A percentile compares a stretch with the other conserved stretches of the same genome.
These are phyloP conservation scores for Dioszegia aurantiaca DNA, from an alignment of 768 basidiomycete genomes.

Conservation along the genomic window DNA sequence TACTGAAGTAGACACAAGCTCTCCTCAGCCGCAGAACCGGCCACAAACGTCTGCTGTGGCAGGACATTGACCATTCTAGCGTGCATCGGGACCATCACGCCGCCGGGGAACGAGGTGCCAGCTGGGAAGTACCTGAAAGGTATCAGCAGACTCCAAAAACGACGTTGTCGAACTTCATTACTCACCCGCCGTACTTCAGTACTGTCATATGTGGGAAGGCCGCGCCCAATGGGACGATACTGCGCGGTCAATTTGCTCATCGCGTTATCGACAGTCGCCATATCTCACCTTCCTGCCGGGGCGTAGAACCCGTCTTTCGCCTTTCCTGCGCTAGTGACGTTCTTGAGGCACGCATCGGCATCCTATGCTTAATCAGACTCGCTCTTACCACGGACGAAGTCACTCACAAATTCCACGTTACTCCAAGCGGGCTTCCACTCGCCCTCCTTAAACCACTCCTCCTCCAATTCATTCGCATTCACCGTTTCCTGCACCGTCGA, in stretches of 20 bases:
- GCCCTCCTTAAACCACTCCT: slow-evolving; percentile 35
- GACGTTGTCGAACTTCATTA: too few species aligned
- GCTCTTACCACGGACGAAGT: too few species aligned
- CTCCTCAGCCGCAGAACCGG: slow-evolving; percentile 18
- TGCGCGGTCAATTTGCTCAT: neutral
- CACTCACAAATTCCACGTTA: slow-evolving; percentile 44
- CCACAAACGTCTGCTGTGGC: slow-evolving; percentile 34
- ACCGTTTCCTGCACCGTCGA: slow-evolving; percentile 30
- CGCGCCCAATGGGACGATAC: slow-evolving; percentile 48
- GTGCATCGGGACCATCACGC: slow-evolving; percentile 48
- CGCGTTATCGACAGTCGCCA: too few species aligned
- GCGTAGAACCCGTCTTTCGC: slow-evolving; percentile 41
- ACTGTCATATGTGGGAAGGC: slow-evolving; percentile 47
- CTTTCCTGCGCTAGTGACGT: slow-evolving; percentile 36
- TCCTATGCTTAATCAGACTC: slow-evolving; percentile 26
- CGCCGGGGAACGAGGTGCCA: slow-evolving; percentile 50
- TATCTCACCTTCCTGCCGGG: slow-evolving; percentile 44
- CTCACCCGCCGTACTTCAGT: slow-evolving; percentile 50
- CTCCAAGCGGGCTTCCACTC: slow-evolving; percentile 47
- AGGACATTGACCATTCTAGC: slow-evolving; percentile 50
- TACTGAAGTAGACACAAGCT: slow-evolving; percentile 39
- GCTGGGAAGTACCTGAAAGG: slow-evolving; percentile 49
- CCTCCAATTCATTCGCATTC: slow-evolving; percentile 25
- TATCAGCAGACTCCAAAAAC: neutral
- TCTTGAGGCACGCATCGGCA: slow-evolving; percentile 42